Conservation (phyloP, 768 basidiomycete species). For the Pleurotus ostreatus region DNA sequence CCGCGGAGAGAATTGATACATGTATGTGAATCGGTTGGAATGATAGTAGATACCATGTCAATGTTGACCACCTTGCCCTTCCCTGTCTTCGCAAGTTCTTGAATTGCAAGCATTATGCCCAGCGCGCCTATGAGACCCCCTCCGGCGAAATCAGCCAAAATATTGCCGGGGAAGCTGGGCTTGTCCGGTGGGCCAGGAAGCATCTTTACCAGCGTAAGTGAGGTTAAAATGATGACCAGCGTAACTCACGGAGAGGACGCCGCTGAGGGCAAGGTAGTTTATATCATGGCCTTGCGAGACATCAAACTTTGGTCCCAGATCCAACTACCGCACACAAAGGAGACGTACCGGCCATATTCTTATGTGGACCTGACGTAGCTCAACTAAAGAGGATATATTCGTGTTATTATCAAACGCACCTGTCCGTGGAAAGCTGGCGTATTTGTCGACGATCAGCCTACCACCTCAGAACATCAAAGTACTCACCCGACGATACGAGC, state of each 20-base stretch:
- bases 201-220: conserved; percentile 37
- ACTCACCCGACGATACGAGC: conserved; percentile 74
- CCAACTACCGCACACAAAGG: background rate
- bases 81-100: conserved; percentile 62
- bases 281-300: conserved; percentile 69
- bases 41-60: conserved; percentile 57
- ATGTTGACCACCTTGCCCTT: conserved; percentile 70
- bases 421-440: conserved; percentile 53
- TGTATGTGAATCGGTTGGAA: background rate
- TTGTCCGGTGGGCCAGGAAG: conserved; percentile 60
- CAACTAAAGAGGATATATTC: background rate
- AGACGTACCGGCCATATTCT: conserved; percentile 68
- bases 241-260: conserved; percentile 56
- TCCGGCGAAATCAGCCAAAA: conserved; percentile 81
- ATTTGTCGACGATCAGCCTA: too few relatives aligned
- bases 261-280: conserved; percentile 80
- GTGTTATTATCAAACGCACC: conserved; percentile 29
- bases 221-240: background rate
- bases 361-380: conserved; percentile 51
- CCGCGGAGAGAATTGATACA: background rate
- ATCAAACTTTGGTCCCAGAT: background rate
- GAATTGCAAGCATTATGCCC: conserved; percentile 71
- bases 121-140: conserved; percentile 70
- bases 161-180: conserved; percentile 69
- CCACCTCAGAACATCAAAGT: background rate